phyloP scores from a whole-genome alignment of 768 basidiomycete genomes.

The Auriculariales sp. region DNA sequence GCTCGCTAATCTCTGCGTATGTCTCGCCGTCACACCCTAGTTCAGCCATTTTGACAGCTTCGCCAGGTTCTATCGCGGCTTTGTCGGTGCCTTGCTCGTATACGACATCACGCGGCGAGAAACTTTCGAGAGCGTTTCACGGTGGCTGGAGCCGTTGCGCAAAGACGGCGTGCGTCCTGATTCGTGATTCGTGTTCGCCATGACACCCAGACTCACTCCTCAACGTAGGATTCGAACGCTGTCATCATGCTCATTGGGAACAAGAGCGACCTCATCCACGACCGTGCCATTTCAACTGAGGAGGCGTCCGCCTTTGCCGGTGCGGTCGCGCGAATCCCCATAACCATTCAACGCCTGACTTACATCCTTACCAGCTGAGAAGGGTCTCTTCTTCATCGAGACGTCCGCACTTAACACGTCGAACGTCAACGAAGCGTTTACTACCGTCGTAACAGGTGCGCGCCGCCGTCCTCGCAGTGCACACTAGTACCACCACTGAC shows the following conservation, averaged over 20 bases:
- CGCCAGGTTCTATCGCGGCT: constrained; percentile 88
- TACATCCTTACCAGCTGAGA: constrained; percentile 46
- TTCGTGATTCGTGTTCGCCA: constrained; percentile 12
- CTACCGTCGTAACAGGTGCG: constrained; percentile 84
- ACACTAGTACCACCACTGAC: no score
- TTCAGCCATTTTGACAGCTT: neutral
- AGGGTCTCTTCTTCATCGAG: constrained; percentile 89
- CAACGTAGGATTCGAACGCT: constrained; percentile 53
- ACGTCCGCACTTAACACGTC: constrained; percentile 99
- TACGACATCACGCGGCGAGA: constrained; percentile 92
- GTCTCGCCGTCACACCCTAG: constrained; percentile 3
- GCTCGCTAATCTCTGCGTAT: constrained; percentile 34
- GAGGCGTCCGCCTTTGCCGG: constrained; percentile 88
- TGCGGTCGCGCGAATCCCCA: constrained; percentile 23
- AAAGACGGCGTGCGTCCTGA: no score
- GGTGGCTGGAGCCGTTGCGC: constrained; percentile 94
- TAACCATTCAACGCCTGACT: neutral
- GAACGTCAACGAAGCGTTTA: constrained; percentile 95
- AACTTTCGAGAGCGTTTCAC: constrained; percentile 84
- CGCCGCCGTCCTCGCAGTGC: no score
- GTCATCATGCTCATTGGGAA: constrained; percentile 95
- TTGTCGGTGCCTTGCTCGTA: constrained; percentile 82
- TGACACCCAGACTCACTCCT: neutral
- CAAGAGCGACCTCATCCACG: constrained; percentile 98
- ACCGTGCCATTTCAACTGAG: constrained; percentile 91